phyloP scores from a whole-genome alignment of 768 basidiomycete species.

The Trametes villosa region DNA sequence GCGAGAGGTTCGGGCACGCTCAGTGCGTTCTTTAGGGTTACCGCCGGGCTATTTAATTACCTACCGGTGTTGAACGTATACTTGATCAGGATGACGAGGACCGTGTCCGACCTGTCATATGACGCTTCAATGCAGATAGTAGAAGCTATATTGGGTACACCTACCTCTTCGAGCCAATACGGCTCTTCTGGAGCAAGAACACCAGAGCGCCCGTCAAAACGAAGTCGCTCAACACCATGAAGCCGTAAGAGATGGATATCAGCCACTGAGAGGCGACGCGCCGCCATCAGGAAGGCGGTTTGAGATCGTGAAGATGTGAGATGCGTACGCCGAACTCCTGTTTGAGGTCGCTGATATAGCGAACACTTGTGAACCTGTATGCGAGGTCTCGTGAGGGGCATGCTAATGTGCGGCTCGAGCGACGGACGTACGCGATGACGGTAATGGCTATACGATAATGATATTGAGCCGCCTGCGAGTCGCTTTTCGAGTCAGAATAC shows the following conservation, averaged over 20 bases:
- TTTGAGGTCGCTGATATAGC: background rate
- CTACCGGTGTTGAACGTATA: conserved; percentile 5
- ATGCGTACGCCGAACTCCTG: background rate
- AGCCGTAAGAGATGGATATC: background rate
- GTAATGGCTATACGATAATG: background rate
- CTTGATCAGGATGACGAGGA: background rate
- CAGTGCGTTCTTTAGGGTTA: no score
- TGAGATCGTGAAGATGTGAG: no score
- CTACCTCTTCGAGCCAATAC: background rate
- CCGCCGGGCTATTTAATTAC: no score
- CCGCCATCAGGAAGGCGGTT: no score
- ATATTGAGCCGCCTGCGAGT: no score
- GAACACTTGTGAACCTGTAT: no score
- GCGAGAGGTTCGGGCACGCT: no score
- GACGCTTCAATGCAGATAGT: background rate
- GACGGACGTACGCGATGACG: background rate
- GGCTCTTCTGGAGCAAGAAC: background rate
- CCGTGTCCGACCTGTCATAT: background rate
- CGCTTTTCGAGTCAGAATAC: background rate
- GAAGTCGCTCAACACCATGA: background rate
- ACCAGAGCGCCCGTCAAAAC: background rate
- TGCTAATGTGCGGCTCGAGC: no score
- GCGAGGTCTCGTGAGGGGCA: no score
- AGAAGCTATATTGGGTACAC: background rate
- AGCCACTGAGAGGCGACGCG: background rate